Conservation (phyloP, 177 flowering plant genomes). For the Vitis hybrid region DNA sequence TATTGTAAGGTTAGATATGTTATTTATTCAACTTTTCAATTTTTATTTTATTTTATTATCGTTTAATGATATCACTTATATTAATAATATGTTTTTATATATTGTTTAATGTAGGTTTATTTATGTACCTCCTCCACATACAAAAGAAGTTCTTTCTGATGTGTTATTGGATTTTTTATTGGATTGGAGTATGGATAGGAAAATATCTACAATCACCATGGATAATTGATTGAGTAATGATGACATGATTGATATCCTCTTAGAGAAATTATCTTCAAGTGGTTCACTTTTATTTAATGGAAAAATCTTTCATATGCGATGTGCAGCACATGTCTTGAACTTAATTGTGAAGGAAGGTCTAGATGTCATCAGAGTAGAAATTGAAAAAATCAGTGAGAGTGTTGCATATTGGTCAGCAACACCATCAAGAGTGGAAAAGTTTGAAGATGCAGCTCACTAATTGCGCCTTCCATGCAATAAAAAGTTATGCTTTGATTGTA, state of each 20-base stretch:
- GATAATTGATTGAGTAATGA: neutral
- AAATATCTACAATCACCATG: slow-evolving; percentile 6
- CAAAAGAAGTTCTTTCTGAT: neutral
- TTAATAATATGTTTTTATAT: neutral
- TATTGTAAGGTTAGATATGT: no score
- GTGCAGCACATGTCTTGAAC: slow-evolving; percentile 2
- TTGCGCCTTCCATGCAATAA: no score
- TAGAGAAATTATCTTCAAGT: neutral
- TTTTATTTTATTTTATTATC: neutral
- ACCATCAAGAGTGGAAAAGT: no score
- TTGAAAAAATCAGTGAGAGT: no score
- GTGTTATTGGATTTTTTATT: neutral
- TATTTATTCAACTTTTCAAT: neutral
- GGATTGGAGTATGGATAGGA: slow-evolving; percentile 11
- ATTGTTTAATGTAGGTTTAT: slow-evolving; percentile 7
- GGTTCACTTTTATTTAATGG: slow-evolving; percentile 9
- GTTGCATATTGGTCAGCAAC: no score
- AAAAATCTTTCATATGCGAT: neutral
- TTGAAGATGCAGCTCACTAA: no score
- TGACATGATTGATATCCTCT: neutral
- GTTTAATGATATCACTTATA: neutral
- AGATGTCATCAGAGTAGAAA: no score
- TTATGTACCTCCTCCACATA: slow-evolving; percentile 19
- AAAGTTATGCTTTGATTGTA: no score
- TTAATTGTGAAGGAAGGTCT: no score